phyloP scores from a whole-genome alignment of 2,329 filamentous ascomycete genomes.

The Calonectria multiphialidica region DNA sequence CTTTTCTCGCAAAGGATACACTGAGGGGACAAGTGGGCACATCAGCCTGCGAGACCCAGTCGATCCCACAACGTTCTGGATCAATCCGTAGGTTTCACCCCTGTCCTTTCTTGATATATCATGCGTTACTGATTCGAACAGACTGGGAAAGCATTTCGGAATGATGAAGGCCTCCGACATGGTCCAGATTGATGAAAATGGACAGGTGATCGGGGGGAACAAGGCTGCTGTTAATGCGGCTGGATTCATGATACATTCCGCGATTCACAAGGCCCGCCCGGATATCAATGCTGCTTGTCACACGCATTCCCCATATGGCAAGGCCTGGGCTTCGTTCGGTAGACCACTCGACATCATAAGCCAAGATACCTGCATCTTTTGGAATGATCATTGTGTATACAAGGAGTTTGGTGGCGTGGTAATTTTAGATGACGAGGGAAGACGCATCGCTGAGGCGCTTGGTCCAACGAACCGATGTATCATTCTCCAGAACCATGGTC shows the following conservation, averaged over 20 bases:
- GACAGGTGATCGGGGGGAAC: slow-evolving; percentile 15
- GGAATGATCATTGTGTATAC: slow-evolving; percentile 69
- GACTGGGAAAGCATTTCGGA: slow-evolving; percentile 8
- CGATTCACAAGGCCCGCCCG: slow-evolving; percentile 71
- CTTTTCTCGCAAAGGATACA: slow-evolving; percentile 73
- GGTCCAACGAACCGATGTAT: slow-evolving; percentile 67
- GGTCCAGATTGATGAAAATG: slow-evolving; percentile 64
- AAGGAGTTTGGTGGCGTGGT: slow-evolving; percentile 53
- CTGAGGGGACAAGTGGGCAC: slow-evolving; percentile 76
- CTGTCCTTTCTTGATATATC: no score
- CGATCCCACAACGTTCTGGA: slow-evolving; percentile 71
- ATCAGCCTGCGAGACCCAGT: slow-evolving; percentile 74
- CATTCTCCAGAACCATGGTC: slow-evolving; percentile 22
- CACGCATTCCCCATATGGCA: slow-evolving; percentile 71
- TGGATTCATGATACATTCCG: slow-evolving; percentile 75
- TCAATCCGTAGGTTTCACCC: slow-evolving; percentile 14
- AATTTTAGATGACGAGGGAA: slow-evolving; percentile 66
- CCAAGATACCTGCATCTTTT: slow-evolving; percentile 73
- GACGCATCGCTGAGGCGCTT: slow-evolving; percentile 70
- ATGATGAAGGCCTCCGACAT: slow-evolving; percentile 71
- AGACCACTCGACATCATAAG: slow-evolving; percentile 75
- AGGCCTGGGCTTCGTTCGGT: slow-evolving; percentile 74
- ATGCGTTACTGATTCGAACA: no score
- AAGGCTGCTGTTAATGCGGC: slow-evolving; percentile 74
- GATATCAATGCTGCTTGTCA: slow-evolving; percentile 76